These are phyloP conservation scores for Plectosphaerella cucumerina DNA, from an alignment of 2,329 filamentous ascomycete genomes.

Conservation along the genomic window DNA sequence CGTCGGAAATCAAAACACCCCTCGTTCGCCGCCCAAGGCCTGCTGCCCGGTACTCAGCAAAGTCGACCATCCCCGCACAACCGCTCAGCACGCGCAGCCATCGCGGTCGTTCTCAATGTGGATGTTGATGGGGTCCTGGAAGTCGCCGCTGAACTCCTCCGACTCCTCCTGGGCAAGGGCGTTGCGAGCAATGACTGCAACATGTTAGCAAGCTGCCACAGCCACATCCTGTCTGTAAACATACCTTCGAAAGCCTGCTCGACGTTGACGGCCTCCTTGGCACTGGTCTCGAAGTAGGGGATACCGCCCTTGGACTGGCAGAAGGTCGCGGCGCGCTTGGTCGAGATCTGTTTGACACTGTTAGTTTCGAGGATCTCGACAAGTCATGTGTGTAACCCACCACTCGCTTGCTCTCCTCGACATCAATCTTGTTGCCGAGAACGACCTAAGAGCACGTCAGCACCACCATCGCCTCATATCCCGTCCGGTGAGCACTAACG, in stretches of 20 bases:
- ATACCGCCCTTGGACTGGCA: conserved; percentile 97
- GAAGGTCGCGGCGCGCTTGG: conserved; percentile 94
- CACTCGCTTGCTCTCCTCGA: conserved; percentile 95
- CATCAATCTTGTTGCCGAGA: conserved; percentile 97
- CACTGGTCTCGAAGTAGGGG: conserved; percentile 98
- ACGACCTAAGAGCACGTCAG: conserved; percentile 61
- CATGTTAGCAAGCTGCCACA: conserved; percentile 3
- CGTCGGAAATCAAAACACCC: neutral
- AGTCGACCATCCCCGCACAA: neutral
- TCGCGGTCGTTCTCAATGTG: conserved; percentile 92
- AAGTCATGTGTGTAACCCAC: conserved; percentile 38
- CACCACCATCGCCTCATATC: neutral
- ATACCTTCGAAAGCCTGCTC: conserved; percentile 72
- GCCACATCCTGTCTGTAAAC: conserved; percentile 9
- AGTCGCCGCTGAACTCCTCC: conserved; percentile 95
- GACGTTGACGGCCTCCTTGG: conserved; percentile 97
- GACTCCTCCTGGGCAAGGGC: conserved; percentile 95
- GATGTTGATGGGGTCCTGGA: conserved; percentile 97
- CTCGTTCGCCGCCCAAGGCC: neutral
- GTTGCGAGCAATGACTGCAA: conserved; percentile 86
- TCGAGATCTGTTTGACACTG: conserved; percentile 63
- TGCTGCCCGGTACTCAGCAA: no score
- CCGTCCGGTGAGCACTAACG: conserved; percentile 47
- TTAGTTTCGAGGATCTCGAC: neutral
- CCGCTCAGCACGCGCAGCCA: conserved; percentile 79